Evolutionary conservation across 345 rosid genomes (phyloP), one percentile per base, ranked within the genome.

Genomic region (Hibiscus trionum): DNA sequence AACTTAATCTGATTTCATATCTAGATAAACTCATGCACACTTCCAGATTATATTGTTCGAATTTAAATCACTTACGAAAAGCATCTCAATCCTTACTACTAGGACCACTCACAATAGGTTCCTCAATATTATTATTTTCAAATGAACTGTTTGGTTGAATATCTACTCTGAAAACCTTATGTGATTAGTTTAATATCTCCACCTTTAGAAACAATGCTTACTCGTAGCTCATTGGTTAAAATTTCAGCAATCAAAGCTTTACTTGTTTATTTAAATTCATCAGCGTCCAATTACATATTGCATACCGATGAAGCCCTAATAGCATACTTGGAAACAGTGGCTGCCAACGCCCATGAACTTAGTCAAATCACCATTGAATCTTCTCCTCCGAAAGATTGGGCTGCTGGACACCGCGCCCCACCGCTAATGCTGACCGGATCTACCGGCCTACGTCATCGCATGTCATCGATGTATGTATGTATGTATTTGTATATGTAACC

Each of bases 181-280:
- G 65, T 52, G 44, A 62, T 31, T 72, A 27, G 19, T 72, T 59
- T 73, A 74, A 77, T 61, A 37, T 79, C 70, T 46, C 73, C 69
- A 42, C 69, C 31, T 39, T 39, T 64, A 37, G 39, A 44, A 65
- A 14, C 11, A 58, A 33, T 57, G 75, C 33, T 71, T 49, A 15
- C 15, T 49, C n/a, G 29, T 33, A 33, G 56, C 67, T 68, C 49
- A 72, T 72, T 77, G 76, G 83, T 49, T 69, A 69, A n/a, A 29
- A 4, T 69, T 33, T 31, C 31, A 53, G 61, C 31, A 56, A 17
- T 17, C 24, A 33, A 52, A 31, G 37, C 53, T 37, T 10, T 24
- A 14, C 3, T 37, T 37, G 14, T 59, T 58, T 65, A 42, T 3
- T 47, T 35, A 37, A 26, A 47, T 49, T 66, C 39, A 27, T 67